Evolutionary conservation across 352 stramenopile species (phyloP), one percentile per base, ranked within the genome.

Genomic region (Lagenidium giganteum): DNA sequence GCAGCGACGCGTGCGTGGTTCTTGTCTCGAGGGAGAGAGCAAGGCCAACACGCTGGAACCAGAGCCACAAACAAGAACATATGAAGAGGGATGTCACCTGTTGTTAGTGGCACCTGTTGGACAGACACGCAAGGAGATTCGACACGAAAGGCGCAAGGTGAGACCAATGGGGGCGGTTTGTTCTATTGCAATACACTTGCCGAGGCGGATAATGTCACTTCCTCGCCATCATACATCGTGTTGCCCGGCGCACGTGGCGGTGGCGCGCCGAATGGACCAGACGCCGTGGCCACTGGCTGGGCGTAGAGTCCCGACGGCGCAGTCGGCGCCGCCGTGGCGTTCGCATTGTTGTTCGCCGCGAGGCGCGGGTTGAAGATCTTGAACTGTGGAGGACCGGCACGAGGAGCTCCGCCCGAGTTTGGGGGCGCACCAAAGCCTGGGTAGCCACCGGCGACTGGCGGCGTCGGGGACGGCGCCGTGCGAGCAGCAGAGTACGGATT

Each of bases 281-380:
- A n/a, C 49, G 39, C 24, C 35, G 43, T 17, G 26, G 17, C 16
- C 33, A 35, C 33, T 57, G 41, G 9, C 14, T 6, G 4, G 39
- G 37, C 17, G 22, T 16, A 21, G 45, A 37, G 27, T 44, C 29
- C 20, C 31, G 37, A 14, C 24, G 51, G n/a, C 42, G 42, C 38
- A 36, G 47, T 21, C 7, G 52, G 47, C 37, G 45, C 27, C 41
- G 50, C 33, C 12, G 49, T 39, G 54, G 31, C 25, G 18, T 37
- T 54, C 24, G 47, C 30, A 13, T 64, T 57, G 28, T 64, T 63
- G 29, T 50, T 65, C 8, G 51, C 39, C n/a, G 69, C 67, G 16
- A 84, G 44, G 54, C 83, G 84, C 11, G 81, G 81, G 48, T 90
- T 93, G 34, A 93, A 93, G 51, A 93, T 93, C 66, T 91, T 93